phyloP scores from a whole-genome alignment of 78 protist genomes.

The Emiliania huxleyi region DNA sequence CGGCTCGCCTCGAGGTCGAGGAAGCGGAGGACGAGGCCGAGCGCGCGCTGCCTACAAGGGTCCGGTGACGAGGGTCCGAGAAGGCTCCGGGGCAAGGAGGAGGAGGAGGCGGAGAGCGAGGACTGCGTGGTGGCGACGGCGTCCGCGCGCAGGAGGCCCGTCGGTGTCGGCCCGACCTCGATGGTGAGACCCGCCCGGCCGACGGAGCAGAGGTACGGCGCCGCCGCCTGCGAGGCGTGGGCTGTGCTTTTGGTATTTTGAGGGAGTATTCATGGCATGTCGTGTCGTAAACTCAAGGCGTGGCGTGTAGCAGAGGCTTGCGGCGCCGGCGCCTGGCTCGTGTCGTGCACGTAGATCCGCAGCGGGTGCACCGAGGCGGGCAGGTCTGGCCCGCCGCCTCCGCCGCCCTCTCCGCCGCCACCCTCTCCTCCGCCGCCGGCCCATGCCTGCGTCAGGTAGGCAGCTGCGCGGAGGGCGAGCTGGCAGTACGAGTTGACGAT shows the following conservation, averaged over 20 bases:
- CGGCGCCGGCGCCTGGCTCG: no score
- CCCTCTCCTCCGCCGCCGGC: no score
- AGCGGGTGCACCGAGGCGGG: neutral
- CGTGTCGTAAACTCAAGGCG: no score
- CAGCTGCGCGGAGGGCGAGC: neutral
- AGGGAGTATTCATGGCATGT: no score
- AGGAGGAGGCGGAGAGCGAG: no score
- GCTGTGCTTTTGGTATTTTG: no score
- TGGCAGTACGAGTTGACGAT: neutral
- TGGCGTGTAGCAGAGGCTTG: no score
- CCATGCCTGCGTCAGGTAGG: no score
- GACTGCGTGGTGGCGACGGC: neutral
- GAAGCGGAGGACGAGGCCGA: neutral
- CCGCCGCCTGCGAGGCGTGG: neutral
- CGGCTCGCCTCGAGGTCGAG: neutral
- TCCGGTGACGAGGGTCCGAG: no score
- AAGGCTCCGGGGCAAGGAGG: no score
- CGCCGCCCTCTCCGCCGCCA: neutral
- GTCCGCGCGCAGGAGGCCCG: neutral
- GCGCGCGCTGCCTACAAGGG: no score
- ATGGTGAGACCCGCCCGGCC: neutral
- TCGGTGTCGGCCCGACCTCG: constrained; percentile 17
- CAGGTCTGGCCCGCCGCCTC: neutral
- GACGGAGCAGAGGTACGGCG: neutral
- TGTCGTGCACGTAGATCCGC: neutral